Percentiles rank a stretch among this genome's conserved stretches.
phyloP scores from a whole-genome alignment of 1,284 basidiomycete genomes.

The Ustilago crameri region DNA sequence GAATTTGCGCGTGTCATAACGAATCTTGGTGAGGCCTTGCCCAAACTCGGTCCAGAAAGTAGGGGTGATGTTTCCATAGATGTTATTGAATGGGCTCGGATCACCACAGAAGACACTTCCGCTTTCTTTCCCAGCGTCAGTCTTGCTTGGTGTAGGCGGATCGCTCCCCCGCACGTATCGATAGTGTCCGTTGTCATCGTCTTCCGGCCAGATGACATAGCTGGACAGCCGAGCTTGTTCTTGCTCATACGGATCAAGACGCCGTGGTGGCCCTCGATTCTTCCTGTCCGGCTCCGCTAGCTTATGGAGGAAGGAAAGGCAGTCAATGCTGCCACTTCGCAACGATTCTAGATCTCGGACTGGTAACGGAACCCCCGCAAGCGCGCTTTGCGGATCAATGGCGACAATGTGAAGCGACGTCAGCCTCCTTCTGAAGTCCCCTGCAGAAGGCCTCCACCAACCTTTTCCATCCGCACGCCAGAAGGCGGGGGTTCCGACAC shows the following conservation, averaged over 20 bases:
- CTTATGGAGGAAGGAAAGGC: background rate
- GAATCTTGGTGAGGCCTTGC: slow-evolving; percentile 42
- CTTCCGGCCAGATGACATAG: background rate
- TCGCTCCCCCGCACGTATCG: background rate
- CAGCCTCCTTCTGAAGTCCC: slow-evolving; percentile 10
- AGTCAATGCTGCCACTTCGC: slow-evolving; percentile 32
- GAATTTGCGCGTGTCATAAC: slow-evolving; percentile 61
- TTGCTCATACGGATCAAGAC: background rate
- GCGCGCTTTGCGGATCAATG: slow-evolving; percentile 23
- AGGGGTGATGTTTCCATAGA: background rate
- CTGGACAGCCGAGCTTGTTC: background rate
- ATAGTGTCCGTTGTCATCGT: background rate
- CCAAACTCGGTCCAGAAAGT: slow-evolving; percentile 4
- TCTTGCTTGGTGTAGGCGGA: background rate
- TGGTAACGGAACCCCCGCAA: slow-evolving; percentile 47
- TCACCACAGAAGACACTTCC: background rate
- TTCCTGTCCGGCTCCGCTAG: background rate
- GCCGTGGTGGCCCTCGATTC: background rate
- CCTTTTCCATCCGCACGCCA: slow-evolving; percentile 3
- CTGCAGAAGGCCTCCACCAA: slow-evolving; percentile 6
- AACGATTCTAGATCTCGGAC: slow-evolving; percentile 25
- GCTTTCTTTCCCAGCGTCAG: background rate
- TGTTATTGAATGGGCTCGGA: slow-evolving; percentile 1
- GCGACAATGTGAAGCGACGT: slow-evolving; percentile 15
- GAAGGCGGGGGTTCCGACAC: background rate